Evolutionary conservation across 257 asterid species (phyloP), one percentile per base, ranked within the genome.

Genomic region (Ajuga chamaepitys): DNA sequence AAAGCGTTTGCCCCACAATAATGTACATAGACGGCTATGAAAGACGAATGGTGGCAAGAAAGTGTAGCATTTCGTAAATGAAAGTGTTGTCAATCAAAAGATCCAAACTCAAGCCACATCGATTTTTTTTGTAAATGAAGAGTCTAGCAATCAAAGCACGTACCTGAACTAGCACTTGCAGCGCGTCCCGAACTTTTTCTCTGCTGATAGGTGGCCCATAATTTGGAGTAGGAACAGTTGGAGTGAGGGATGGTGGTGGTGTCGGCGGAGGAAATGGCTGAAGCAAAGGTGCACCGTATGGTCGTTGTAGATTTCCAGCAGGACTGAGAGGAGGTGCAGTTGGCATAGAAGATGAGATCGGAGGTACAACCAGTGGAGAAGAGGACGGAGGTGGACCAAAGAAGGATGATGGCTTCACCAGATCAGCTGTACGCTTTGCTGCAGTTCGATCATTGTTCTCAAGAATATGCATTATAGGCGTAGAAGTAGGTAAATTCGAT

Each of bases 221-320:
- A 76, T 75, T 86, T 17, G 86, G 82, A 22, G 80, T 41, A 41
- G 87, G 68, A 63, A 76, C 71, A 74, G 83, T 67, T 22, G 98
- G 95, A 70, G 98, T 85, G 66, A 95, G 93, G 9, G 97, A 91
- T 17, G 87, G 95, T 37, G 99, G 98, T 12, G 99, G 99, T 12
- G 89, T 85, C 3, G 99, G 98, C 7, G 99, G 97, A 68, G 99
- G 99, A 71, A 91, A 95, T 62, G 99, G 98, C 90, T 95, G 96
- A 51, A 95, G 98, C 72, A 91, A 71, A n/a, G 99, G 98, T 52
- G 95, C 78, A 68, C 96, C 98, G 72, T 88, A 90, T 52, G 94
- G 95, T 64, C 89, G 85, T 67, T 81, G 95, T 26, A 83, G 70
- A 76, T 56, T 75, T 38, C 74, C 83, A 25, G 85, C 85, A 71